These are phyloP conservation scores for Wickerhamomyces hampshirensis DNA, from an alignment of 805 yeast species.

Conservation along the genomic window DNA sequence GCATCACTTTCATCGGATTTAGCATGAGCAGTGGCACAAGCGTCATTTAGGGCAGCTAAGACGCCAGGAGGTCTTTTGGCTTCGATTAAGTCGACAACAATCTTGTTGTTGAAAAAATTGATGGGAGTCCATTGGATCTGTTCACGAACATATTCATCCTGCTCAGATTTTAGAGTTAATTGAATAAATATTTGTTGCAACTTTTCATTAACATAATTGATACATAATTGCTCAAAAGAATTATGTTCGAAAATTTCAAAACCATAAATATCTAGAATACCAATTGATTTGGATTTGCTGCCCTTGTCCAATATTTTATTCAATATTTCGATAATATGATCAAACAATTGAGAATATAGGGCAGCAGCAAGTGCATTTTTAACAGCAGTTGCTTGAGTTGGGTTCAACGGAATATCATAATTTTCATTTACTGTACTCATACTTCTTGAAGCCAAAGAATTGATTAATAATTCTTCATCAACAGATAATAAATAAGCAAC, in stretches of 20 bases:
- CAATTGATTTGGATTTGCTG: conserved; percentile 61
- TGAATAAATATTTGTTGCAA: conserved; percentile 95
- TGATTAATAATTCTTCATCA: conserved; percentile 57
- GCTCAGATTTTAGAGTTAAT: conserved; percentile 92
- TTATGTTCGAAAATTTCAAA: conserved; percentile 94
- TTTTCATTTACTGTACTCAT: conserved; percentile 89
- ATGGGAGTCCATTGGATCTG: conserved; percentile 97
- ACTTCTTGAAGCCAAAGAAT: conserved; percentile 71
- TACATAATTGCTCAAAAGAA: conserved; percentile 92
- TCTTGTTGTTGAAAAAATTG: conserved; percentile 90
- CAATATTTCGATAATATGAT: conserved; percentile 93
- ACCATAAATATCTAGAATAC: conserved; percentile 93
- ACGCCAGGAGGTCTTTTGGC: conserved; percentile 93
- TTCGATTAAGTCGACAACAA: conserved; percentile 95
- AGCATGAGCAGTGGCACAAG: conserved; percentile 97
- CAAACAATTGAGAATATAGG: conserved; percentile 85
- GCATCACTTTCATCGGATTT: conserved; percentile 96
- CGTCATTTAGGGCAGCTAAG: conserved; percentile 94
- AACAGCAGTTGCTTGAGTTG: conserved; percentile 90
- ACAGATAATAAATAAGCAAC: conserved; percentile 90
- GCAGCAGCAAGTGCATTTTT: conserved; percentile 95
- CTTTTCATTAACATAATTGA: conserved; percentile 93
- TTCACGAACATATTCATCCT: conserved; percentile 94
- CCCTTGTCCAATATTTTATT: conserved; percentile 63
- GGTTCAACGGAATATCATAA: conserved; percentile 89